A percentile compares a stretch with the other conserved stretches of the same genome.
Conservation (phyloP, 140 eudicot species). For the Oenanthe javanica region DNA sequence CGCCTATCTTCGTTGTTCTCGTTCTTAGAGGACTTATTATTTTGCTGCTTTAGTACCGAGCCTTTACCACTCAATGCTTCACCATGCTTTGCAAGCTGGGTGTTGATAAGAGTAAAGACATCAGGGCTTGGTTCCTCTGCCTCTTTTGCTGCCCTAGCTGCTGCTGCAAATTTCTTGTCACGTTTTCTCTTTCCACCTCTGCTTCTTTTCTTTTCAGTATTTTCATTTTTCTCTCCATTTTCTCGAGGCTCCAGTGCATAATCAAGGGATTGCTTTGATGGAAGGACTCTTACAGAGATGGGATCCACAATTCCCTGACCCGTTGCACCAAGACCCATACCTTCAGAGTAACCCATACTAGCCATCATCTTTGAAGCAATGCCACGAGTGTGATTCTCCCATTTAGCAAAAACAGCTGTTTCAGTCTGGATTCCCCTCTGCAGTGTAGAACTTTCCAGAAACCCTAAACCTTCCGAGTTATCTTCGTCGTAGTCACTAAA, state of each 20-base stretch:
- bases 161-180: conserved; percentile 74
- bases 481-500: conserved; percentile 56
- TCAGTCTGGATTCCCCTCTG: conserved; percentile 86
- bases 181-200: conserved; percentile 93
- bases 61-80: conserved; percentile 24
- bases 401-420: conserved; percentile 72
- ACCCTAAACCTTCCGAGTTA: conserved; percentile 58
- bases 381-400: conserved; percentile 99
- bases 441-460: conserved; percentile 49
- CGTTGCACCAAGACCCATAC: conserved; percentile 89
- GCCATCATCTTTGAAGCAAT: conserved; percentile 98
- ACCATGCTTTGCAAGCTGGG: conserved; percentile 61
- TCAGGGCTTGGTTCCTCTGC: conserved; percentile 57
- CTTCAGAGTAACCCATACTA: conserved; percentile 88
- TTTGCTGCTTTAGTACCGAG: conserved; percentile 28
- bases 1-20: conserved; percentile 62
- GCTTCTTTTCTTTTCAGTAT: conserved; percentile 49
- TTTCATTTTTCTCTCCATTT: conserved; percentile 19
- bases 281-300: conserved; percentile 61
- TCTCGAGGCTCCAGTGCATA: conserved; percentile 37
- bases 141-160: conserved; percentile 50
- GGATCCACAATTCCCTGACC: conserved; percentile 86
- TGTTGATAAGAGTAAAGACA: conserved; percentile 70
- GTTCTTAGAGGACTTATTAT: conserved; percentile 20
- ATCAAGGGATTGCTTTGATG: conserved; percentile 80